Base-by-base conservation (phyloP, 192 early-diverging fungal species). In the Coemansia sp. region DNA sequence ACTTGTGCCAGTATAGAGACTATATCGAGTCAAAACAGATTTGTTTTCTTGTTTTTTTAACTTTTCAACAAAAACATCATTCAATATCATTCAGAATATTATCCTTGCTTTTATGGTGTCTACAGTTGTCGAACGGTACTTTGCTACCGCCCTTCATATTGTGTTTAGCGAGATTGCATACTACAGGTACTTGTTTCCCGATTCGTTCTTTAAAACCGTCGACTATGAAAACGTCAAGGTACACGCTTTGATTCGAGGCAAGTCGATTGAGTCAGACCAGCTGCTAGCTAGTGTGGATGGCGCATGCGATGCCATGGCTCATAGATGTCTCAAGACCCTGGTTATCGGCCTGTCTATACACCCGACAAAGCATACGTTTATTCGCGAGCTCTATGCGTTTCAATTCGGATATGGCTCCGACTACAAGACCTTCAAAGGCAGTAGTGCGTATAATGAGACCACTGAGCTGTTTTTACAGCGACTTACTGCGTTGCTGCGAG, bases 381-480 rank as follows among this genome's bases (percentile, higher is more conserved):
- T 84, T 5, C 77, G 82, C 42, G 82, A 84, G 52, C 61, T 84
- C 20, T 84, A 84, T 68, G 77, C 81, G 11, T 84, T 84, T 55
- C 73, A 76, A 41, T 67, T 76, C 51, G 63, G 65, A 34, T 33
- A 67, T 10, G 61, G 61, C 20, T 0, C 61, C n/a, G 61, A 63
- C 22, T 63, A 41, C 12, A 27, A 38, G 9, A 3, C 18, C 10
- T 20, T 41, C n/a, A 20, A 42, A 42, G 10, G n/a, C 5, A 16
- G 61, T 6, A 33, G 40, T 8, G 13, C 36, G 12, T 22, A 41
- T 18, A 44, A 24, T 27, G 66, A 47, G 7, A 74, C 65, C 5
- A 68, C 72, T 5, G 27, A 22, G 11, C 43, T 77, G 34, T 69
- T 65, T 66, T 47, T 82, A 2, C 54, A 63, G 16, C 43, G 80